Percentiles rank a stretch among this genome's conserved stretches.
phyloP scores from a whole-genome alignment of 352 stramenopile species.

The Phytophthora syringae region DNA sequence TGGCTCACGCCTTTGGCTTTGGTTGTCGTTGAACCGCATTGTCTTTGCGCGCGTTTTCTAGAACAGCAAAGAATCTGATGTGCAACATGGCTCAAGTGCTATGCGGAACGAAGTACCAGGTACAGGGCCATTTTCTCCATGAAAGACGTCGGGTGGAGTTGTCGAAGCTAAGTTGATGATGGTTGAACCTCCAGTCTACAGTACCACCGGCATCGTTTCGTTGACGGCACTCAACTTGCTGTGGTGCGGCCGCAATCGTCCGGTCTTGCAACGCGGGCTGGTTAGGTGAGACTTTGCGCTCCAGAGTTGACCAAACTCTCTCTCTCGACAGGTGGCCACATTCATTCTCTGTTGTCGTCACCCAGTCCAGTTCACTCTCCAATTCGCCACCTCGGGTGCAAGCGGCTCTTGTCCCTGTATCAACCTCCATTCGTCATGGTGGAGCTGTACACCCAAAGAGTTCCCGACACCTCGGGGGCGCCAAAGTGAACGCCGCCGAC shows the following conservation, averaged over 20 bases:
- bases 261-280: conserved; percentile 31
- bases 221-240: not conserved
- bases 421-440: conserved; percentile 25
- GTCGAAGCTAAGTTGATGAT: not conserved
- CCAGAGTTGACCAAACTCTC: conserved; percentile 29
- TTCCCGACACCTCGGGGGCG: conserved; percentile 38
- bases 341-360: conserved; percentile 10
- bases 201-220: not conserved
- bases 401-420: conserved; percentile 1
- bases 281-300: conserved; percentile 34
- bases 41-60: conserved; percentile 21
- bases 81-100: no score
- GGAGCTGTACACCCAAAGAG: conserved; percentile 36
- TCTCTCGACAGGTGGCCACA: conserved; percentile 18
- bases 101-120: no score
- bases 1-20: not conserved
- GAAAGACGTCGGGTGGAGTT: not conserved
- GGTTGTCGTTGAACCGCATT: conserved; percentile 9
- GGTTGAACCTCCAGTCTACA: not conserved
- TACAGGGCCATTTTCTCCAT: not conserved
- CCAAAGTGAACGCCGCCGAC: conserved; percentile 42
- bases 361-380: conserved; percentile 29
- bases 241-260: conserved; percentile 2
- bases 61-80: no score
- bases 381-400: conserved; percentile 20